phyloP scores from a whole-genome alignment of 371 early-diverging fungal species.

The Entomophthora muscae region DNA sequence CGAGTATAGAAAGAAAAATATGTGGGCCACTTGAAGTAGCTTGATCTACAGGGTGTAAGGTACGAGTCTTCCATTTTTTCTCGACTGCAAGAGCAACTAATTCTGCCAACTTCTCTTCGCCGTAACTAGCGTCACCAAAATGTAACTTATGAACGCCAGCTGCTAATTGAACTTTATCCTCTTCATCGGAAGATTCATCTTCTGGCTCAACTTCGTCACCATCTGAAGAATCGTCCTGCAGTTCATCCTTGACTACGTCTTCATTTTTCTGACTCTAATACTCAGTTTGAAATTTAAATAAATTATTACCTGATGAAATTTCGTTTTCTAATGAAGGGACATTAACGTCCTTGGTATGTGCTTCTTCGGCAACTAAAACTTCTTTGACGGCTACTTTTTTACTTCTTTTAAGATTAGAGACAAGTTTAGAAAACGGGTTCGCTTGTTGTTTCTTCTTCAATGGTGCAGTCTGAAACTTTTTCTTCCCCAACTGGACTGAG shows the following conservation, averaged over 20 bases:
- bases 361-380: too few relatives aligned
- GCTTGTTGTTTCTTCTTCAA: neutral
- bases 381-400: neutral
- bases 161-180: constrained; percentile 11
- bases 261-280: too few relatives aligned
- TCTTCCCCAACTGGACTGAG: neutral
- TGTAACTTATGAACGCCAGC: constrained; percentile 17
- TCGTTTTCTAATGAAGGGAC: too few relatives aligned
- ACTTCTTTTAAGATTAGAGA: neutral
- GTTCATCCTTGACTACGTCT: too few relatives aligned
- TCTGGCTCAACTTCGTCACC: constrained; percentile 17
- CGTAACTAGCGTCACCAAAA: constrained; percentile 26
- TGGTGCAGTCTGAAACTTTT: neutral
- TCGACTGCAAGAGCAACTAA: constrained; percentile 26
- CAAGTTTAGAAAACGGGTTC: neutral
- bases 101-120: constrained; percentile 16
- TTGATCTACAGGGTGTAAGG: neutral
- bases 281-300: too few relatives aligned
- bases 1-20: neutral
- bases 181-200: constrained; percentile 11
- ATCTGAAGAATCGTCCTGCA: constrained; percentile 13
- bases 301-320: too few relatives aligned
- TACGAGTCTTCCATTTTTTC: constrained; percentile 19
- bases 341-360: too few relatives aligned
- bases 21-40: neutral